phyloP scores from a whole-genome alignment of 2,329 filamentous ascomycete species.

The Penicillium frequentans region DNA sequence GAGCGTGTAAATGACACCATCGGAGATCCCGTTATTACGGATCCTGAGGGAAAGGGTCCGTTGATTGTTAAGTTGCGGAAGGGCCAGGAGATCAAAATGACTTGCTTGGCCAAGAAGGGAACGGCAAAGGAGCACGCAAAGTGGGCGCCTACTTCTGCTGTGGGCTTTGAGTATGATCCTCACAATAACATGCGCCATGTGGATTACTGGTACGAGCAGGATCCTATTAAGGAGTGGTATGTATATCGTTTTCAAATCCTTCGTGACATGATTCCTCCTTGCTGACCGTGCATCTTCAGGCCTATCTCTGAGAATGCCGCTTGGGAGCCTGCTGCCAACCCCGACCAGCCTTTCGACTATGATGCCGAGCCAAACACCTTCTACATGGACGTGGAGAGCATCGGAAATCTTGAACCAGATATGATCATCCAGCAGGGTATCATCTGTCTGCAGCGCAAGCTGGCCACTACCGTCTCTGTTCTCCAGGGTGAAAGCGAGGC shows the following conservation, averaged over 20 bases:
- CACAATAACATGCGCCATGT: slow-evolving; percentile 93
- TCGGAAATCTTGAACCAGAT: slow-evolving; percentile 85
- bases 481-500: slow-evolving; percentile 59
- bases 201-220: slow-evolving; percentile 92
- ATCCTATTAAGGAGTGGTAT: slow-evolving; percentile 80
- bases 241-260: slow-evolving; percentile 26
- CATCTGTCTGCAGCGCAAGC: slow-evolving; percentile 82
- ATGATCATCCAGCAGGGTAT: slow-evolving; percentile 87
- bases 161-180: slow-evolving; percentile 97
- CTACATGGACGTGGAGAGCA: slow-evolving; percentile 91
- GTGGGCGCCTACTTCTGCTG: slow-evolving; percentile 88
- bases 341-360: slow-evolving; percentile 87
- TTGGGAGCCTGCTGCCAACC: slow-evolving; percentile 75
- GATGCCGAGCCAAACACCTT: slow-evolving; percentile 81
- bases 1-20: slow-evolving; percentile 71
- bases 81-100: slow-evolving; percentile 86
- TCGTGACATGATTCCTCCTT: background rate
- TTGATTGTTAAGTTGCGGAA: slow-evolving; percentile 88
- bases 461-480: slow-evolving; percentile 73
- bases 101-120: slow-evolving; percentile 94
- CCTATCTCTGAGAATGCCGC: slow-evolving; percentile 47
- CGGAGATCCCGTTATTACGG: slow-evolving; percentile 79
- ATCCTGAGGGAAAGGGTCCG: slow-evolving; percentile 76
- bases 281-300: slow-evolving; percentile 21
- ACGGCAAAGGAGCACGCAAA: slow-evolving; percentile 99